Base-by-base conservation (phyloP, 2,329 filamentous ascomycete species). In the Intubia oerlemansii region DNA sequence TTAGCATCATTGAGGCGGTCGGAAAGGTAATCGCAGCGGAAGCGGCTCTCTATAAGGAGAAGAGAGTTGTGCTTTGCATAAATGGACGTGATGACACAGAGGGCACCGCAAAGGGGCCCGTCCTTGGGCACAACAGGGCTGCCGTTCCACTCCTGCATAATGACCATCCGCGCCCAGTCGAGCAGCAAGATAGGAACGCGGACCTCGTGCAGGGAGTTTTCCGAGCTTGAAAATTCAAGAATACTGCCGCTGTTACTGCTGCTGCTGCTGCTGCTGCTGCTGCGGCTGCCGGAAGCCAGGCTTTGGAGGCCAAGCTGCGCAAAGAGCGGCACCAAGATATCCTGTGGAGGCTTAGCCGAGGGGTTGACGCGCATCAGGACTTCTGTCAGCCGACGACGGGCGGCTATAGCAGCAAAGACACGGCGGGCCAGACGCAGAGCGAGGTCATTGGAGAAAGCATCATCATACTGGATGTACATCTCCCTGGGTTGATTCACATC, bases 71-170 rank as follows among this genome's bases (percentile, higher is more conserved):
- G n/a, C n/a, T n/a, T n/a, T 68, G 62, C 57, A 75, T 79, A 73
- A 45, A 91, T 62, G 15, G 69, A 62, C 17, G 66, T 57, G 26
- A 91, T 64, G 17, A 90, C 60, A 27, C 72, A 67, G 23, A 93
- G 52, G 7, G 81, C 80, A 29, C 79, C 76, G 10, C 79, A 78
- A 35, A 82, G 73, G 10, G 75, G 59, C 17, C 73, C 68, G 41
- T 76, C 72, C 31, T 65, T 69, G 3, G 67, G 56, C 29, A 91
- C 62, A 24, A 72, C 63, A 2, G 77, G 63, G 31, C 66, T 66
- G 0, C 80, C 78, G 42, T 85, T 65, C 84, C 84, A 93, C 36
- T 79, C 69, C 31, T 71, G 67, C 25, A 90, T 51, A 42, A 92
- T 64, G 2, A 88, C 61, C 0, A 73, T 70, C 34, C 76, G 61